phyloP scores from a whole-genome alignment of 495 filamentous ascomycete species.

The Aspergillus sparsus region DNA sequence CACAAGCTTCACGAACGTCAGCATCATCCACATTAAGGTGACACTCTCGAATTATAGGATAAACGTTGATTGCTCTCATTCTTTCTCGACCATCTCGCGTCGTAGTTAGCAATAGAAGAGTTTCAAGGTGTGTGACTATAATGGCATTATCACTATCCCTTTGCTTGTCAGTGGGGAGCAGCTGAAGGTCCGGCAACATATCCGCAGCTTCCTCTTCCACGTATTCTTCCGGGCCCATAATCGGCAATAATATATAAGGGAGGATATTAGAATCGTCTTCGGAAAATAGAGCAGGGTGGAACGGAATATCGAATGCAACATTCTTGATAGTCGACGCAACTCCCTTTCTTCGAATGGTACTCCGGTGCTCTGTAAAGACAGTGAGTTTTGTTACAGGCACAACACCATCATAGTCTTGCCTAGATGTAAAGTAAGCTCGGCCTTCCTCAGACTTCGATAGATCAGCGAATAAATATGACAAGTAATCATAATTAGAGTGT shows the following conservation, averaged over 20 bases:
- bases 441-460: slow-evolving; percentile 75
- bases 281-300: slow-evolving; percentile 70
- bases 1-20: slow-evolving; percentile 78
- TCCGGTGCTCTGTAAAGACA: slow-evolving; percentile 88
- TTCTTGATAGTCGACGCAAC: slow-evolving; percentile 95
- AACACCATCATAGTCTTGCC: slow-evolving; percentile 73
- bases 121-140: slow-evolving; percentile 84
- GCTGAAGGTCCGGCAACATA: slow-evolving; percentile 85
- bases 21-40: slow-evolving; percentile 81
- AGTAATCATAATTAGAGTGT: slow-evolving; percentile 84
- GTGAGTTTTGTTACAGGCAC: slow-evolving; percentile 83
- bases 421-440: slow-evolving; percentile 71
- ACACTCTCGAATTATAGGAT: slow-evolving; percentile 84
- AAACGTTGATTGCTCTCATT: slow-evolving; percentile 76
- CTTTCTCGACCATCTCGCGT: slow-evolving; percentile 71
- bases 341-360: slow-evolving; percentile 76
- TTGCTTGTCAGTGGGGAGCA: slow-evolving; percentile 83
- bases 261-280: slow-evolving; percentile 77
- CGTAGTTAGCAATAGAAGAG: slow-evolving; percentile 77
- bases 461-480: slow-evolving; percentile 92
- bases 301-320: slow-evolving; percentile 67
- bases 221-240: slow-evolving; percentile 60
- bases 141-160: slow-evolving; percentile 74
- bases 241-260: slow-evolving; percentile 78
- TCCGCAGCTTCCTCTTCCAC: slow-evolving; percentile 67